These are phyloP conservation scores for Hymenoscyphus scutula DNA, from an alignment of 2,329 filamentous ascomycete genomes.

Conservation along the genomic window DNA sequence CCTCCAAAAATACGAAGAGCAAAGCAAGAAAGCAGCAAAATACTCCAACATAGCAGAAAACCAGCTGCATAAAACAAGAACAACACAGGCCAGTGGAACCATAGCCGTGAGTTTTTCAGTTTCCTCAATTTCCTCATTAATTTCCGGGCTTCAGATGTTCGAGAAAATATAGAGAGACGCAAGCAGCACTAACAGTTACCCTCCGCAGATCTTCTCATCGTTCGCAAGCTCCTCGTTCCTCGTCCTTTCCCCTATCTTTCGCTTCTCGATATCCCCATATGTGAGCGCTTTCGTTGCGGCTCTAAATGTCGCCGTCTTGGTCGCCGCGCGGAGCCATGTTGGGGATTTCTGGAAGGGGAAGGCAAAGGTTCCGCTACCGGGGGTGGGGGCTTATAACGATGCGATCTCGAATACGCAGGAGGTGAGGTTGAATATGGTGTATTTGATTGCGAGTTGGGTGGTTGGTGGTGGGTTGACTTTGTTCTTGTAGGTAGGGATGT, in stretches of 20 bases:
- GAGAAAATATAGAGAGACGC: too few relatives aligned
- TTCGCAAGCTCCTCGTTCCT: not conserved
- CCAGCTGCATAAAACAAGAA: slow-evolving; percentile 45
- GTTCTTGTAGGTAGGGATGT: slow-evolving; percentile 5
- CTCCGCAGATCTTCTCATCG: slow-evolving; percentile 20
- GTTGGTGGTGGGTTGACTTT: slow-evolving; percentile 13
- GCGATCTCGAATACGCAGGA: slow-evolving; percentile 27
- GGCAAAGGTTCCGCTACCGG: slow-evolving; percentile 25
- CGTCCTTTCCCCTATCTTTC: slow-evolving; percentile 16
- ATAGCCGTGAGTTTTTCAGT: slow-evolving; percentile 39
- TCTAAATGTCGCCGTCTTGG: slow-evolving; percentile 24
- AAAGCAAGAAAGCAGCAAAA: slow-evolving; percentile 44
- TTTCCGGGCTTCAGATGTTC: slow-evolving; percentile 16
- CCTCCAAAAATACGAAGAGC: slow-evolving; percentile 45
- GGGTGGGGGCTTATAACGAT: slow-evolving; percentile 28
- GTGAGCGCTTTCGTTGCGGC: slow-evolving; percentile 6
- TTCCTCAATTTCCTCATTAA: too few relatives aligned
- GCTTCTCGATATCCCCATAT: not conserved
- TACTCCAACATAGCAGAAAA: slow-evolving; percentile 43
- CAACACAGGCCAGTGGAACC: slow-evolving; percentile 43
- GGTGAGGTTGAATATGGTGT: slow-evolving; percentile 27
- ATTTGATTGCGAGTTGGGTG: slow-evolving; percentile 25
- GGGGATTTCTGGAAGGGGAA: slow-evolving; percentile 27
- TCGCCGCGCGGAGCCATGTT: slow-evolving; percentile 21
- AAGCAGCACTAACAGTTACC: not conserved